Percentiles rank a stretch among this genome's conserved stretches.
Evolutionary conservation across 2,329 filamentous ascomycete species (phyloP).

Genomic region (Claviceps paspali): DNA sequence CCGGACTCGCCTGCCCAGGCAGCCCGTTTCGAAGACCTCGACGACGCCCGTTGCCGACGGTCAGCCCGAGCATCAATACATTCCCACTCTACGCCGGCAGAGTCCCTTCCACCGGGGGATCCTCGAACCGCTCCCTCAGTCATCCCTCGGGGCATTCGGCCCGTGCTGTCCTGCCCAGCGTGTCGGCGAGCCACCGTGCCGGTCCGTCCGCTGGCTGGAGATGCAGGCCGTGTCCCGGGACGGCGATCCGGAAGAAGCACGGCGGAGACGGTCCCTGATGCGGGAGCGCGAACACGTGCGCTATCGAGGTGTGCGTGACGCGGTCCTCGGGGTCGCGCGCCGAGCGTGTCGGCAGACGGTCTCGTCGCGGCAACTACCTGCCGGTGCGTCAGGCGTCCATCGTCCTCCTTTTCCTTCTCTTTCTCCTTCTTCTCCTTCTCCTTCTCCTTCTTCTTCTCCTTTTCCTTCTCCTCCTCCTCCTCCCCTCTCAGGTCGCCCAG

Average conservation of each 20-base stretch:
- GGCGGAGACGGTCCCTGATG: constrained; percentile 53
- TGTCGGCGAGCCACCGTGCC: constrained; percentile 42
- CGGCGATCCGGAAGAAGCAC: constrained; percentile 49
- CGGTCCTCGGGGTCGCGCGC: constrained; percentile 40
- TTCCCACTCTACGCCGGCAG: constrained; percentile 53
- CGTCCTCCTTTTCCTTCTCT: too few relatives aligned
- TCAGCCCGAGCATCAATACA: constrained; percentile 60
- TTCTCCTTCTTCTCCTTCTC: too few relatives aligned
- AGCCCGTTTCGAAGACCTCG: constrained; percentile 61
- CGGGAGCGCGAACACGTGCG: constrained; percentile 46
- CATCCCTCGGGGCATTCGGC: constrained; percentile 47
- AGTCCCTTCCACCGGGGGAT: too few relatives aligned
- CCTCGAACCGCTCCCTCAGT: constrained; percentile 56
- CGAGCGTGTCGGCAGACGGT: too few relatives aligned
- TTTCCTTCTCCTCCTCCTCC: not conserved
- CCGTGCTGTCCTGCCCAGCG: constrained; percentile 44
- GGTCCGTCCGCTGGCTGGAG: constrained; percentile 49
- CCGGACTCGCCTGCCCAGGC: constrained; percentile 53
- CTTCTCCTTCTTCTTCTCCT: not conserved
- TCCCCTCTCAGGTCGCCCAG: too few relatives aligned
- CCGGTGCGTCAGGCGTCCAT: constrained; percentile 20
- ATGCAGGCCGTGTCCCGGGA: constrained; percentile 52
- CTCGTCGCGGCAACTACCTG: too few relatives aligned
- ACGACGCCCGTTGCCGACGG: constrained; percentile 53
- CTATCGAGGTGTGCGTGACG: constrained; percentile 43